These are phyloP conservation scores for Ascochyta pisi DNA, from an alignment of 2,329 filamentous ascomycete genomes.

Conservation along the genomic window DNA sequence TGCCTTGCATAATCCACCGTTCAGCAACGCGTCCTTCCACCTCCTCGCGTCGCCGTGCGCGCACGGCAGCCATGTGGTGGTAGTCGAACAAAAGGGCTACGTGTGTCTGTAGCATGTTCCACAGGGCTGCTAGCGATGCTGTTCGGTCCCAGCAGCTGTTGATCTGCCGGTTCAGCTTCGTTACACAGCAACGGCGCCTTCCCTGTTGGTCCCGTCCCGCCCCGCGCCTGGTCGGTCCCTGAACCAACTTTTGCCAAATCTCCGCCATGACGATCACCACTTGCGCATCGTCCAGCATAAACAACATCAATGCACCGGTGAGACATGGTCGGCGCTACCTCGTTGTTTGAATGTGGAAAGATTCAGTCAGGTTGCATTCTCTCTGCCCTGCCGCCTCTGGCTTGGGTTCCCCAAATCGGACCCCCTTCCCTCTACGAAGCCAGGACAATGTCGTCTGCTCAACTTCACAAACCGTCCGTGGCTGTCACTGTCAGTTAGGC, in stretches of 20 bases:
- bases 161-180: slow-evolving; percentile 13
- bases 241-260: slow-evolving; percentile 2
- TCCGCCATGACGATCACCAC: slow-evolving; percentile 2
- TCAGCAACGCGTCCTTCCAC: not conserved
- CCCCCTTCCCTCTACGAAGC: no score
- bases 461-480: not conserved
- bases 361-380: no score
- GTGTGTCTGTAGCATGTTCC: slow-evolving; percentile 14
- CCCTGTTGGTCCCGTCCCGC: slow-evolving; percentile 12
- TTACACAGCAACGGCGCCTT: slow-evolving; percentile 18
- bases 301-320: slow-evolving; percentile 6
- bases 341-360: not conserved
- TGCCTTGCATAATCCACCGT: slow-evolving; percentile 1
- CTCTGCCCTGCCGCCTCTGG: no score
- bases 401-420: no score
- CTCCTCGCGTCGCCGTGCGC: slow-evolving; percentile 12
- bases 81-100: slow-evolving; percentile 3
- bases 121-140: slow-evolving; percentile 3
- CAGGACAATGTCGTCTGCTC: no score
- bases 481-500: not conserved
- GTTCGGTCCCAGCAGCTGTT: slow-evolving; percentile 8
- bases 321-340: not conserved
- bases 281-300: slow-evolving; percentile 4
- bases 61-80: slow-evolving; percentile 14
- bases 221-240: slow-evolving; percentile 10